Evolutionary conservation across 2,329 filamentous ascomycete species (phyloP).

Genomic region (Bipolaris zeicola): DNA sequence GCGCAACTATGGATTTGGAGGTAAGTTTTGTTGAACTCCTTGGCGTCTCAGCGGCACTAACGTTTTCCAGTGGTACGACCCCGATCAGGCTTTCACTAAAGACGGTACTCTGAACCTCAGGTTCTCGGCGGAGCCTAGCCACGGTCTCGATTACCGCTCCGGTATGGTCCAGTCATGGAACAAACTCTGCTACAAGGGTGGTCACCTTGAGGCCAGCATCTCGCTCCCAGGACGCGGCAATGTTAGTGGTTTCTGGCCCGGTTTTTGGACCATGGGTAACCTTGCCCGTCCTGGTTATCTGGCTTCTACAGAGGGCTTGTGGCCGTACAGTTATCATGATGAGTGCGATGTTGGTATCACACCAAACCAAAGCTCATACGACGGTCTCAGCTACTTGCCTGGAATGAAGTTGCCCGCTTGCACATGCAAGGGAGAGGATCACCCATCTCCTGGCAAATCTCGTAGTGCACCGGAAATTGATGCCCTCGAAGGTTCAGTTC

Average conservation of each 20-base stretch:
- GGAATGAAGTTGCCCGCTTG: constrained; percentile 74
- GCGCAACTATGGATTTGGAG: constrained; percentile 71
- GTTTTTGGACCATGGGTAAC: constrained; percentile 78
- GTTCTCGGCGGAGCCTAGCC: constrained; percentile 69
- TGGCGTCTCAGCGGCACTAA: constrained; percentile 10
- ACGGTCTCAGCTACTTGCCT: constrained; percentile 69
- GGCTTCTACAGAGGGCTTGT: constrained; percentile 72
- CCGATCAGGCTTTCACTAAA: constrained; percentile 67
- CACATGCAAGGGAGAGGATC: constrained; percentile 67
- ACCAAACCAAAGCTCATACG: constrained; percentile 70
- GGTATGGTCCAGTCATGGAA: constrained; percentile 80
- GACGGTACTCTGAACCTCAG: constrained; percentile 67
- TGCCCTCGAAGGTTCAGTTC: constrained; percentile 70
- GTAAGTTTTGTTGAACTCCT: constrained; percentile 43
- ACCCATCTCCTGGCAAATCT: constrained; percentile 68
- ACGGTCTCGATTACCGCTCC: constrained; percentile 69
- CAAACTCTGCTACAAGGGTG: constrained; percentile 73
- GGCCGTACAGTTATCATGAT: constrained; percentile 75
- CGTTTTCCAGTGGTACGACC: constrained; percentile 67
- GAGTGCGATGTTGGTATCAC: constrained; percentile 73
- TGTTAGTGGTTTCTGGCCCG: constrained; percentile 73
- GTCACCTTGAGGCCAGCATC: constrained; percentile 71
- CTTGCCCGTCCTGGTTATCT: constrained; percentile 71
- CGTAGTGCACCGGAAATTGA: constrained; percentile 74
- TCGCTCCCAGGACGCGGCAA: constrained; percentile 71